A percentile compares a stretch with the other conserved stretches of the same genome.
phyloP scores from a whole-genome alignment of 345 rosid species.

The Heritiera fomes region DNA sequence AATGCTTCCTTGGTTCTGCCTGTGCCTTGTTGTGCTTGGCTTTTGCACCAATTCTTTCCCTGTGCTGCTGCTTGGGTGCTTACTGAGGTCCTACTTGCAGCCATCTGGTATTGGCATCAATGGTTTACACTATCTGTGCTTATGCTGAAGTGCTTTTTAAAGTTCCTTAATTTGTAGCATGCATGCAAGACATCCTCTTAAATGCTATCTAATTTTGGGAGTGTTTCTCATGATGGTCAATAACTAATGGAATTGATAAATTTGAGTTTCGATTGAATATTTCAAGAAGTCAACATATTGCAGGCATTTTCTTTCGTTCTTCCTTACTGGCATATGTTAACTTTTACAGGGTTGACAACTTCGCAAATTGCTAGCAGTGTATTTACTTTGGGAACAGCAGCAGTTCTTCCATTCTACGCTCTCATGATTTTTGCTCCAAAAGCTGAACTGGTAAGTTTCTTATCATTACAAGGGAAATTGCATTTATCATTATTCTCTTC shows the following conservation, averaged over 20 bases:
- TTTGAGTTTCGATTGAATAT: not conserved
- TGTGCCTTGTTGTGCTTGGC: not conserved
- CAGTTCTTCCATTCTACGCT: slow-evolving; percentile 89
- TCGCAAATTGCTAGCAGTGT: slow-evolving; percentile 67
- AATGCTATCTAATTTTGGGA: not conserved
- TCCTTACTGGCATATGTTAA: slow-evolving; percentile 9
- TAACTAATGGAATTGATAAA: not conserved
- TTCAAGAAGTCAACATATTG: not conserved
- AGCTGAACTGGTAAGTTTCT: slow-evolving; percentile 60
- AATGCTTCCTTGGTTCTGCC: not conserved
- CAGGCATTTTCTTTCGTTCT: not conserved
- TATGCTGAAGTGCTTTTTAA: not conserved
- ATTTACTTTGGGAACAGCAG: slow-evolving; percentile 73
- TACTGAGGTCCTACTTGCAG: not conserved
- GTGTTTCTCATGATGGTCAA: not conserved
- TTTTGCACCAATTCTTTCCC: not conserved
- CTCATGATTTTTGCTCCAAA: slow-evolving; percentile 94
- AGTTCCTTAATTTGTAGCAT: slow-evolving; percentile 9
- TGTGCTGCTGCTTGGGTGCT: not conserved
- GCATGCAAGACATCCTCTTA: not conserved
- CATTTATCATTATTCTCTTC: not conserved
- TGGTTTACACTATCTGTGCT: not conserved
- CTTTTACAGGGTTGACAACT: slow-evolving; percentile 57
- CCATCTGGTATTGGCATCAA: not conserved
- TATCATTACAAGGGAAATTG: slow-evolving; percentile 4